Base-by-base conservation (phyloP, 306 rosid genomes). In the Cicer judaicum region DNA sequence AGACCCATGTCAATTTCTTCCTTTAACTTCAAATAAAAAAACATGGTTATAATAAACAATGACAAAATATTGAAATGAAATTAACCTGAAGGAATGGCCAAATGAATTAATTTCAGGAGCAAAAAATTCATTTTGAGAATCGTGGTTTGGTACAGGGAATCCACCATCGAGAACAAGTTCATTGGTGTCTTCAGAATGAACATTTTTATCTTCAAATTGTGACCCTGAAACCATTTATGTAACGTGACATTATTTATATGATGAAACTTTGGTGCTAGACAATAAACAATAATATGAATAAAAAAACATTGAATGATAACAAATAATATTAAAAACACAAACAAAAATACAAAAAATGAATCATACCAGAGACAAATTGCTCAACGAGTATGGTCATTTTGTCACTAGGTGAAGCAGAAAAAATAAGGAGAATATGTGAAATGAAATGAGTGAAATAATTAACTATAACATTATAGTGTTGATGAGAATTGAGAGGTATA, bases 71-170 rank as follows among this genome's bases (percentile, higher is more conserved):
- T 29, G 34, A 29, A 29, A 29, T 29, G 54, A 54, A 70, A 29
- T 7, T 2, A 60, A 89, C 98, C 98, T 89, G 84, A 93, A 93
- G 6, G 87, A 48, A 7, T 81, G 85, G 44, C 98, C 98, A 79
- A 89, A 90, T 10, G 96, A 38, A 75, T 93, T 93, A 59, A 83
- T 89, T 18, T 93, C 91, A 6, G 85, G 92, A 13, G 84, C 88
- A 5, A 24, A 2, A n/a, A 84, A 54, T 72, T 62, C 83, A 63
- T 71, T 43, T 7, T 80, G 53, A 39, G 82, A 55, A 5, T 39
- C 57, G 0, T 44, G 57, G 19, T 85, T 74, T 49, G 90, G 85
- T 79, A 74, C 24, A 21, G 61, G 80, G 56, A 91, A 88, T 44
- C 90, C 96, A 59, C 81, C 92, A 56, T 88, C 88, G 40, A 91